Evolutionary conservation across 345 rosid species (phyloP), one percentile per base, ranked within the genome.

Genomic region (Citrus sp.): DNA sequence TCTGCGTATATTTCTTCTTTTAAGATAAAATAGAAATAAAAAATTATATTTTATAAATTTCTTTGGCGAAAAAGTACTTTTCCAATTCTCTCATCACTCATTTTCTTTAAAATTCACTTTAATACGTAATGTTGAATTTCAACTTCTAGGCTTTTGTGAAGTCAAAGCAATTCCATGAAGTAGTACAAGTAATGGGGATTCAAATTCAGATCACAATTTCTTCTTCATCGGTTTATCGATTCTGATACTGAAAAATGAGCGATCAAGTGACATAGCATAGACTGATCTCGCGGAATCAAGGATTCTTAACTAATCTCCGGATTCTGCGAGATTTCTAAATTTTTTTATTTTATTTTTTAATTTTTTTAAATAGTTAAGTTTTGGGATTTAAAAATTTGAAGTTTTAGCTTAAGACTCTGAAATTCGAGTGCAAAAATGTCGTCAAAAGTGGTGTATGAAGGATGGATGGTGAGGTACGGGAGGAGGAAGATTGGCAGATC

Each of bases 401-500:
- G 27, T 21, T 35, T 35, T 66, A 3, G 21, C 27, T 54, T 54
- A 0, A 54, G 42, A 25, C 24, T 24, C 38, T 21, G 12, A 65
- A 55, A 61, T 73, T 40, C 46, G 79, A 58, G 51, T 68, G 46
- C 12, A 34, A 74, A 68, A 76, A 90, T 88, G 94, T 89, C 99
- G 24, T 90, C 99, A 40, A 97, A 94, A 84, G 89, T 92, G 32
- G 93, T 94, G 56, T 97, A 94, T 70, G 98, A 97, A 82, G 99
- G 99, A 75, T 97, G 98, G 99, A 97, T 94, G 99, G 98, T 97
- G 82, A 87, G 99, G 76, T 94, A 94, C 72, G 99, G 99, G 74
- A 87, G 99, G 77, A 91, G 98, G 84, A 97, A 90, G 92, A 97
- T 97, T 89, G 99, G 98, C 19, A 77, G 98, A 85, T 94, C 99